Percentiles rank a stretch among this genome's conserved stretches.
Evolutionary conservation across 2,329 filamentous ascomycete species (phyloP).

Genomic region (Penicillium sp.): DNA sequence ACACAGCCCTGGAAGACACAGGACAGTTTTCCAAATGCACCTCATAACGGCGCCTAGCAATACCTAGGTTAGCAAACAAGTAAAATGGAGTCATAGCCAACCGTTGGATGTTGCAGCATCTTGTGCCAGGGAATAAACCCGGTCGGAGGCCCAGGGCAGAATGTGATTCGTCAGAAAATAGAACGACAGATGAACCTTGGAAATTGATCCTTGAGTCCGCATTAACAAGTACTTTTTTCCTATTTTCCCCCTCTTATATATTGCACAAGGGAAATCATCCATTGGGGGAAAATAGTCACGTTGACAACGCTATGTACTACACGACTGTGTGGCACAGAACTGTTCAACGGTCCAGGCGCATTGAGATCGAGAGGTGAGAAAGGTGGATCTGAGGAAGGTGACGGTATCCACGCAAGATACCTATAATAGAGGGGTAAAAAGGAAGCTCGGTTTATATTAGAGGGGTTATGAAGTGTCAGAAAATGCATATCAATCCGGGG

Average conservation of each 20-base stretch:
- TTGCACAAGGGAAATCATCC: background rate
- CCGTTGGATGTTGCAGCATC: background rate
- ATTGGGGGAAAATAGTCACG: background rate
- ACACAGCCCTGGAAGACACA: no score
- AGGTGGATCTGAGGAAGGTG: background rate
- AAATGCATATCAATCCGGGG: conserved; percentile 10
- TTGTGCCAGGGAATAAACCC: conserved; percentile 1
- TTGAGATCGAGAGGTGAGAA: background rate
- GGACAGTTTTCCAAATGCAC: background rate
- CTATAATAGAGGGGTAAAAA: background rate
- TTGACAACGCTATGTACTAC: conserved; percentile 1
- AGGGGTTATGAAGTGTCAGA: background rate
- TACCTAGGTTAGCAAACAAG: background rate
- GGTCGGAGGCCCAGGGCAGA: conserved; percentile 14
- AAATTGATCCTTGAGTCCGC: background rate
- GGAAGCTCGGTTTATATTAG: background rate
- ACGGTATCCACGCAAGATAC: background rate
- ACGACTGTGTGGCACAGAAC: background rate
- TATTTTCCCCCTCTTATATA: background rate
- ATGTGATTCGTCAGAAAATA: conserved; percentile 10
- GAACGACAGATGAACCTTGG: background rate
- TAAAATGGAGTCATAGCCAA: background rate
- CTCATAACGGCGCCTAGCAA: background rate
- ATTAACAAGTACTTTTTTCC: background rate
- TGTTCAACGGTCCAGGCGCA: background rate